phyloP scores from a whole-genome alignment of 345 rosid species.

The Geranium rotundifolium region DNA sequence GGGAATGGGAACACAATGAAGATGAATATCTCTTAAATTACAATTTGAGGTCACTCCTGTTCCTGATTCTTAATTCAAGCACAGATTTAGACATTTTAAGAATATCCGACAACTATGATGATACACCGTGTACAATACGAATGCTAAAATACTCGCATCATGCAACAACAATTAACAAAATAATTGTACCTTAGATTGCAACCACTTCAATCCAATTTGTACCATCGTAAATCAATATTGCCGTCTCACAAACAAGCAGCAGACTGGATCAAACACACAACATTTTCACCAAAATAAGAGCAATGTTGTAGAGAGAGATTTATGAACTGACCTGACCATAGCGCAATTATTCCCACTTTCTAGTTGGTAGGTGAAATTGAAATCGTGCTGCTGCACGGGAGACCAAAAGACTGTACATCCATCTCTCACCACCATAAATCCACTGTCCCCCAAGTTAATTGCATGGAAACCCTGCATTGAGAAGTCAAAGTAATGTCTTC shows the following conservation, averaged over 20 bases:
- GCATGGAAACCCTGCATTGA: slow-evolving; percentile 55
- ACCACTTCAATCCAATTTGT: neutral
- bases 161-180: neutral
- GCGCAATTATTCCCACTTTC: slow-evolving; percentile 74
- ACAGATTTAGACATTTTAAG: too few relatives aligned
- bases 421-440: slow-evolving; percentile 93
- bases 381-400: slow-evolving; percentile 93
- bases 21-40: too few relatives aligned
- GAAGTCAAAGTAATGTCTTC: neutral
- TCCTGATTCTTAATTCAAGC: too few relatives aligned
- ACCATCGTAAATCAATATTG: neutral
- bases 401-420: slow-evolving; percentile 86
- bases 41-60: too few relatives aligned
- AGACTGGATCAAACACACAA: neutral
- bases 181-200: neutral
- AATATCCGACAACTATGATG: too few relatives aligned
- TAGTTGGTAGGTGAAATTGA: slow-evolving; percentile 89
- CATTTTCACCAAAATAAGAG: neutral
- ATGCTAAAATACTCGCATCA: neutral
- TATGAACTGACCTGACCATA: slow-evolving; percentile 59
- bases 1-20: too few relatives aligned
- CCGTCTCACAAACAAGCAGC: too few relatives aligned
- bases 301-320: neutral
- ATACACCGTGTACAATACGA: neutral
- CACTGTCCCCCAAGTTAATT: slow-evolving; percentile 91